Conservation (phyloP, 2,329 filamentous ascomycete genomes). For the Colletotrichum chlorophyti region DNA sequence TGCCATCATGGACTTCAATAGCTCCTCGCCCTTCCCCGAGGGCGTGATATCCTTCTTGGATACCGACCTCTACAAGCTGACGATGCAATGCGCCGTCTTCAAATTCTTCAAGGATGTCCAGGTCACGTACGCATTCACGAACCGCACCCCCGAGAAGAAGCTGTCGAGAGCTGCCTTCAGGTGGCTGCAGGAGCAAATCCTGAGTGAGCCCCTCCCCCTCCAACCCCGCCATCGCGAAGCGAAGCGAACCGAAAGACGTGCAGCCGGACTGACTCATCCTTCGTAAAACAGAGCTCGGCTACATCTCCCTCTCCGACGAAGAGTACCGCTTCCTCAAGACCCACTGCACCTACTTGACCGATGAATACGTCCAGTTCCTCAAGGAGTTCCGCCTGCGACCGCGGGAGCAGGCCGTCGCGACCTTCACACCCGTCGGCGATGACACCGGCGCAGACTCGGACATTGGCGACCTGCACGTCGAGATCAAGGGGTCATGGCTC, state of each 20-base stretch:
- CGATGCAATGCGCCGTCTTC: slow-evolving; percentile 96
- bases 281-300: slow-evolving; percentile 70
- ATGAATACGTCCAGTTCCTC: slow-evolving; percentile 82
- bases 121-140: slow-evolving; percentile 94
- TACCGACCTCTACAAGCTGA: slow-evolving; percentile 91
- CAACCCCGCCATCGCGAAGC: neutral
- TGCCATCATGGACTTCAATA: slow-evolving; percentile 67
- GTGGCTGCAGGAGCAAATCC: slow-evolving; percentile 86
- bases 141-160: slow-evolving; percentile 93
- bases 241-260: neutral
- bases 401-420: slow-evolving; percentile 76
- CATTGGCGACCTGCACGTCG: slow-evolving; percentile 77
- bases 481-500: slow-evolving; percentile 84
- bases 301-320: slow-evolving; percentile 79
- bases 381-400: slow-evolving; percentile 83
- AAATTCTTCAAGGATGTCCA: slow-evolving; percentile 86
- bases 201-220: slow-evolving; percentile 60
- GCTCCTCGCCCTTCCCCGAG: slow-evolving; percentile 71
- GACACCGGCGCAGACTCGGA: slow-evolving; percentile 70
- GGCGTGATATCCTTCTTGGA: slow-evolving; percentile 85
- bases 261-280: slow-evolving; percentile 23
- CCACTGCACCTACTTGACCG: slow-evolving; percentile 80
- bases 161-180: slow-evolving; percentile 81
- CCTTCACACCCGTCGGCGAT: slow-evolving; percentile 63
- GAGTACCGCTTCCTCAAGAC: slow-evolving; percentile 81